These are phyloP conservation scores for Emergomyces africanus DNA, from an alignment of 2,329 filamentous ascomycete species.

Conservation along the genomic window DNA sequence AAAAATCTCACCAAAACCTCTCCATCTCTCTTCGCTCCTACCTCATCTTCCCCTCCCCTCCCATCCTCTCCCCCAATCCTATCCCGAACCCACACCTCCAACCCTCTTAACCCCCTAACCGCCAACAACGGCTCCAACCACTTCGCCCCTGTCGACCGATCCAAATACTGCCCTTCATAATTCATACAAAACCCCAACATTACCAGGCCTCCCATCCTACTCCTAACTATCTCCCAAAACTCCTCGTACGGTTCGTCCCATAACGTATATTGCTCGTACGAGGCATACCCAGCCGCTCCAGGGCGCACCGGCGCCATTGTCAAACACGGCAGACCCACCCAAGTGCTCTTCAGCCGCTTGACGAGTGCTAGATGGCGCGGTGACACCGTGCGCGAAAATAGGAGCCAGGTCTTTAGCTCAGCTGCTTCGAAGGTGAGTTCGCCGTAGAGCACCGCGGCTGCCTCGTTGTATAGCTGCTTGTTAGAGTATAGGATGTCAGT, in stretches of 20 bases:
- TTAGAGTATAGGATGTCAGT: slow-evolving; percentile 21
- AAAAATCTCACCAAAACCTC: slow-evolving; percentile 3
- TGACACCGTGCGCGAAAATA: slow-evolving; percentile 18
- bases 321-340: slow-evolving; percentile 4
- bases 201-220: slow-evolving; percentile 2
- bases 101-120: slow-evolving; percentile 4
- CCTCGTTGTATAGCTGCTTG: slow-evolving; percentile 24
- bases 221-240: slow-evolving; percentile 5
- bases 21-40: neutral
- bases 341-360: slow-evolving; percentile 1
- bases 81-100: slow-evolving; percentile 5
- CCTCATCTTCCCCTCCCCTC: neutral
- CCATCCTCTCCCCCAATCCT: neutral
- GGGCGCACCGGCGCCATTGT: slow-evolving; percentile 3
- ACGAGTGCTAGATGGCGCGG: slow-evolving; percentile 9
- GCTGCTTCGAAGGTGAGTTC: slow-evolving; percentile 23
- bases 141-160: slow-evolving; percentile 2
- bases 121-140: slow-evolving; percentile 3
- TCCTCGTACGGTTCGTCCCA: slow-evolving; percentile 4
- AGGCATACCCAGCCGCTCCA: neutral
- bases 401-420: slow-evolving; percentile 25
- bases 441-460: slow-evolving; percentile 18
- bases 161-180: slow-evolving; percentile 5
- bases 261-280: slow-evolving; percentile 6
- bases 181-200: slow-evolving; percentile 7